Base-by-base conservation (phyloP, 805 yeast species). In the Candida golubevii region DNA sequence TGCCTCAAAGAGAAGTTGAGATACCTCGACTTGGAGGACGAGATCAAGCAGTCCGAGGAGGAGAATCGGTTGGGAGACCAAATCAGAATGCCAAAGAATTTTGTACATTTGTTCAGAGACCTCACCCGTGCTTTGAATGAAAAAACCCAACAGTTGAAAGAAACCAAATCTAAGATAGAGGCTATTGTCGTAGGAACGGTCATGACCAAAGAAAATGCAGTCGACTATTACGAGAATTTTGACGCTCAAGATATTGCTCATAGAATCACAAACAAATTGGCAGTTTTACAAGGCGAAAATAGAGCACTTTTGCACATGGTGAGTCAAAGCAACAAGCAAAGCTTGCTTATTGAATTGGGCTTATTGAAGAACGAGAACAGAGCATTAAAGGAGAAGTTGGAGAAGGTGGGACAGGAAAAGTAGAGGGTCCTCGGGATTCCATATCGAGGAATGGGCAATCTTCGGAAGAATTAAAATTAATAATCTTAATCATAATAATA, bases 161-260 rank as follows among this genome's bases (percentile, higher is more conserved):
- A 81, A 15, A 78, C 88, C 1, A 83, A 83, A 49, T 52, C 66
- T 12, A 71, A 84, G 51, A 65, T 87, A 38, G 95, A 87, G 55
- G 72, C 85, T 26, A 53, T 85, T 9, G 44, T 69, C n/a, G 67
- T 67, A 14, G 59, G 64, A 26, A 42, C 58, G 18, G 49, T 61
- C 23, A 49, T 66, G 53, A 55, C 48, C 35, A 50, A 48, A 38
- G 56, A 52, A 23, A 51, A 48, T 39, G 39, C 55, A 9, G 60
- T 68, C 18, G 78, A 80, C 1, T 69, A 71, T 30, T 63, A 71
- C 45, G 89, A 88, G 2, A 69, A 83, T 45, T 83, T 78, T 59
- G 95, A 87, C 55, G 83, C 79, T 40, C 81, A 85, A 55, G 89
- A 85, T 44, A 65, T 85, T 38, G 80, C 90, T 11, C 93, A 87